Conservation (phyloP, 2,329 filamentous ascomycete species). For the Conoideocrella luteorostrata region DNA sequence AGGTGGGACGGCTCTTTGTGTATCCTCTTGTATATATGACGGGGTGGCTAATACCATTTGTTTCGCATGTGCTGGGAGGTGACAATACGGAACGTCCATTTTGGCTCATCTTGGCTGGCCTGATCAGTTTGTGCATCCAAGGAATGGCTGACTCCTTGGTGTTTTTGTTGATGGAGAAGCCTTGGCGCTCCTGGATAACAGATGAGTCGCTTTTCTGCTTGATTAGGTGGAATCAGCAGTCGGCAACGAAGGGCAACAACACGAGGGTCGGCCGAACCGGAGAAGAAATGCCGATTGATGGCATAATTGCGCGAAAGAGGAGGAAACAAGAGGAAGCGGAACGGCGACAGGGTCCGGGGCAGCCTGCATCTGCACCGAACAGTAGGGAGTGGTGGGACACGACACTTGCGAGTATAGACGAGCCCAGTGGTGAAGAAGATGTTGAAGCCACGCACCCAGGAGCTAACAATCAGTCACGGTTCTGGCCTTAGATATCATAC, state of each 20-base stretch:
- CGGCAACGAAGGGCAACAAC: constrained; percentile 9
- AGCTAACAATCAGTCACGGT: too few relatives aligned
- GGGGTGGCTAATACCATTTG: constrained; percentile 68
- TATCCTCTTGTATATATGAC: constrained; percentile 68
- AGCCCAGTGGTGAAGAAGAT: constrained; percentile 2
- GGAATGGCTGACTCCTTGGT: constrained; percentile 62
- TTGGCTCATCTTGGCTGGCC: constrained; percentile 46
- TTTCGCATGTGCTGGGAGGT: constrained; percentile 48
- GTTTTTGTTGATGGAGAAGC: constrained; percentile 64
- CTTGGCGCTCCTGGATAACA: constrained; percentile 43
- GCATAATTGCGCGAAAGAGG: constrained; percentile 39
- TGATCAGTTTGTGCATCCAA: constrained; percentile 56
- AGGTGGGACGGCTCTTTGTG: constrained; percentile 66
- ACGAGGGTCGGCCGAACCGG: constrained; percentile 36
- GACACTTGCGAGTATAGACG: constrained; percentile 9
- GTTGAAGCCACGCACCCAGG: too few relatives aligned
- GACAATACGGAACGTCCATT: constrained; percentile 39
- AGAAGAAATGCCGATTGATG: constrained; percentile 48
- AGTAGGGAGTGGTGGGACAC: constrained; percentile 25
- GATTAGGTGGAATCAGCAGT: background rate
- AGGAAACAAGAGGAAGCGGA: constrained; percentile 40
- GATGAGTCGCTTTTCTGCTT: background rate
- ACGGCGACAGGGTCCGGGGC: constrained; percentile 20
- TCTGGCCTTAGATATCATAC: too few relatives aligned
- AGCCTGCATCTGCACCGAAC: constrained; percentile 11